Evolutionary conservation across 2,329 filamentous ascomycete genomes (phyloP).

Genomic region (Ciborinia camelliae): DNA sequence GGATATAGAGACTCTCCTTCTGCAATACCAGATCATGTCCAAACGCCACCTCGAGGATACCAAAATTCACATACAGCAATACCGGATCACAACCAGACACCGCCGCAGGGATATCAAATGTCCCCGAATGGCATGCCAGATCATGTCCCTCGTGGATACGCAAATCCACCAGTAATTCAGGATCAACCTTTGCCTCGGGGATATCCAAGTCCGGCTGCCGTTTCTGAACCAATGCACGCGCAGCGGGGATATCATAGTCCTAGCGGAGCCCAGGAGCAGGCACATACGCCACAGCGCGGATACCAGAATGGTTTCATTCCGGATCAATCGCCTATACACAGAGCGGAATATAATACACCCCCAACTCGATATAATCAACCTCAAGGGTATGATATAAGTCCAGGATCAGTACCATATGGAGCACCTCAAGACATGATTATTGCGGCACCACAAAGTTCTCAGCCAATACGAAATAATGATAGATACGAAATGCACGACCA

Average conservation of each 20-base stretch:
- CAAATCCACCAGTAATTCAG: conserved; percentile 40
- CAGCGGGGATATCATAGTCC: conserved; percentile 39
- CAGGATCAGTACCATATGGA: conserved; percentile 27
- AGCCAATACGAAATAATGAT: conserved; percentile 25
- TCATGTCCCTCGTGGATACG: conserved; percentile 45
- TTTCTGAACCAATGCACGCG: conserved; percentile 45
- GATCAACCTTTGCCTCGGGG: conserved; percentile 48
- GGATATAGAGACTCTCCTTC: conserved; percentile 39
- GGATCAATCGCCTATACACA: conserved; percentile 52
- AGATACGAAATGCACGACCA: conserved; percentile 34
- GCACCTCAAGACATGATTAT: conserved; percentile 20
- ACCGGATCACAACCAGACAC: conserved; percentile 46
- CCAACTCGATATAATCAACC: conserved; percentile 25
- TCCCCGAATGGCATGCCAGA: conserved; percentile 44
- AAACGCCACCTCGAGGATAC: conserved; percentile 48
- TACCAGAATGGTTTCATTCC: conserved; percentile 47
- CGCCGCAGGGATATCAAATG: conserved; percentile 40
- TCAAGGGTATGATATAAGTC: conserved; percentile 28
- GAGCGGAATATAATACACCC: conserved; percentile 43
- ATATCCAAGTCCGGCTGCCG: conserved; percentile 33
- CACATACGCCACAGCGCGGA: conserved; percentile 49
- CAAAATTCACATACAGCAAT: conserved; percentile 41
- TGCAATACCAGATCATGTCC: conserved; percentile 43
- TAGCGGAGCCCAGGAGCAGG: conserved; percentile 30
- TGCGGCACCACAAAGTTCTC: conserved; percentile 22